phyloP scores from a whole-genome alignment of 441 rosid species.

The Rhodomyrtus psidioides region DNA sequence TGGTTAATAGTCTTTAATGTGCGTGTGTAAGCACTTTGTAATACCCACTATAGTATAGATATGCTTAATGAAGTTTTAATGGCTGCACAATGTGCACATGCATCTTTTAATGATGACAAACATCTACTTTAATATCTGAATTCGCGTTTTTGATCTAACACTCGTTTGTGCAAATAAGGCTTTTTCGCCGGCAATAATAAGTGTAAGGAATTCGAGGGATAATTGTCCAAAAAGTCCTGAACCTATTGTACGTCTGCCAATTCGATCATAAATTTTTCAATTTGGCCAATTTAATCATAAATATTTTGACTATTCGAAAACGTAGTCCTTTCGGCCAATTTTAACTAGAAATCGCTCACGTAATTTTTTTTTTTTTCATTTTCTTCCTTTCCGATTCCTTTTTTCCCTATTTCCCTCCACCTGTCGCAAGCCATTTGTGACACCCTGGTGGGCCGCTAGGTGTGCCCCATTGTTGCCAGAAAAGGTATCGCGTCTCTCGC shows the following conservation, averaged over 20 bases:
- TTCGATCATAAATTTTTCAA: not conserved
- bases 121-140: not conserved
- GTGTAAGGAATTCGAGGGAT: not conserved
- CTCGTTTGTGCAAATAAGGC: not conserved
- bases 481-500: not conserved
- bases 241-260: fast-evolving
- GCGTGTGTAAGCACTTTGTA: not conserved
- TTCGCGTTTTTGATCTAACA: not conserved
- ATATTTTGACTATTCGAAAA: not conserved
- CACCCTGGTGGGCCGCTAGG: no score
- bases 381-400: not conserved
- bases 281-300: not conserved
- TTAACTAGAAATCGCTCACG: fast-evolving
- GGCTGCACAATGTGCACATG: not conserved
- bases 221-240: not conserved
- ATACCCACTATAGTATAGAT: not conserved
- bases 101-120: not conserved
- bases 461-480: not conserved
- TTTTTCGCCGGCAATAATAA: not conserved
- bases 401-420: not conserved
- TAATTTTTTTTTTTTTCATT: not conserved
- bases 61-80: not conserved
- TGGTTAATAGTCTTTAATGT: not conserved
- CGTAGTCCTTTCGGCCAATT: not conserved
- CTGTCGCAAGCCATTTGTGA: no score